phyloP scores from a whole-genome alignment of 2,329 filamentous ascomycete genomes.

The Purpureocillium lavendulum region DNA sequence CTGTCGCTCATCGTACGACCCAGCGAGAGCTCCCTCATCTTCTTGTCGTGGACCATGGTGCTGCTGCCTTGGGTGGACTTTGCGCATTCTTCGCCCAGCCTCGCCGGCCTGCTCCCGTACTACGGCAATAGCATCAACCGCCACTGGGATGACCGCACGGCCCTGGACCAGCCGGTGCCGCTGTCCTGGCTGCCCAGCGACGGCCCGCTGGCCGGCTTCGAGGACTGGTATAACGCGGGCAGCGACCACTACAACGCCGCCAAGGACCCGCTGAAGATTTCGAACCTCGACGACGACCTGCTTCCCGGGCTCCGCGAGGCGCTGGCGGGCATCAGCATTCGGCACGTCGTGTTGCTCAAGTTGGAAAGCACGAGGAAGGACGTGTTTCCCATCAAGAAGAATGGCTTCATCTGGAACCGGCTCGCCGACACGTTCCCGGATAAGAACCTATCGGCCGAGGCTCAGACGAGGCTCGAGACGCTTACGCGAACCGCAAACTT shows the following conservation, averaged over 20 bases:
- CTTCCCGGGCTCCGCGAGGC: slow-evolving; percentile 17
- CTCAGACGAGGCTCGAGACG: slow-evolving; percentile 15
- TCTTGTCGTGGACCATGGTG: slow-evolving; percentile 20
- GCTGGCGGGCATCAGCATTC: slow-evolving; percentile 16
- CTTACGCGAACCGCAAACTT: slow-evolving; percentile 22
- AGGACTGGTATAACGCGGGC: slow-evolving; percentile 19
- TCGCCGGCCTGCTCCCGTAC: slow-evolving; percentile 15
- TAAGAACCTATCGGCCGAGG: slow-evolving; percentile 21
- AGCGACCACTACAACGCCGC: slow-evolving; percentile 23
- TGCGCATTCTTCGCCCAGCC: slow-evolving; percentile 12
- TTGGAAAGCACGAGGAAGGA: slow-evolving; percentile 35
- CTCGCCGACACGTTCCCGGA: slow-evolving; percentile 21
- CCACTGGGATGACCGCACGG: slow-evolving; percentile 19
- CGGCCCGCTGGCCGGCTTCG: slow-evolving; percentile 8
- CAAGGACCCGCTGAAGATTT: slow-evolving; percentile 28
- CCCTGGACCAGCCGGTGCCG: slow-evolving; percentile 12
- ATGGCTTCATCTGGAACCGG: slow-evolving; percentile 26
- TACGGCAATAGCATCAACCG: slow-evolving; percentile 13
- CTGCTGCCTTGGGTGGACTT: slow-evolving; percentile 21
- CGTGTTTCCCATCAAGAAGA: slow-evolving; percentile 33
- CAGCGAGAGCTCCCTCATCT: slow-evolving; percentile 15
- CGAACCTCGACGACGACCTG: slow-evolving; percentile 26
- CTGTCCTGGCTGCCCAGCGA: slow-evolving; percentile 20
- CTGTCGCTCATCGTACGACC: slow-evolving; percentile 11
- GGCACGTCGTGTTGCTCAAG: slow-evolving; percentile 31